A percentile compares a stretch with the other conserved stretches of the same genome.
phyloP scores from a whole-genome alignment of 306 rosid species.

The Crotalaria pallida region DNA sequence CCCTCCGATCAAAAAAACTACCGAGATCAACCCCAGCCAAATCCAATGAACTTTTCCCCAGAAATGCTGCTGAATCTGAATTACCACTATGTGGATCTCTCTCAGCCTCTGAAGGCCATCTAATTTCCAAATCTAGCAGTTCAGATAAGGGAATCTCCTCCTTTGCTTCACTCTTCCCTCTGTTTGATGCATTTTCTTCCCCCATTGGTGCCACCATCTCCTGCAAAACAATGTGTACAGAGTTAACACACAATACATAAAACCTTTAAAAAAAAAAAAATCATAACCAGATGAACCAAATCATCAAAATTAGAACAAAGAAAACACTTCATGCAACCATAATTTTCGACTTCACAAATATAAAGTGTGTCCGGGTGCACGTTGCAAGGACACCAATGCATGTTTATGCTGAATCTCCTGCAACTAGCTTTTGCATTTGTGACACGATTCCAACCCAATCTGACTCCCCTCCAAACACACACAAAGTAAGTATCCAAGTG shows the following conservation, averaged over 20 bases:
- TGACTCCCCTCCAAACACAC: too few relatives aligned
- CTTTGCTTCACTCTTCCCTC: constrained; percentile 38
- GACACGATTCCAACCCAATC: too few relatives aligned
- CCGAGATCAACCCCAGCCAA: constrained; percentile 57
- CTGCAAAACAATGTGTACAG: constrained; percentile 36
- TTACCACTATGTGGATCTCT: constrained; percentile 15
- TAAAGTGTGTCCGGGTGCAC: too few relatives aligned
- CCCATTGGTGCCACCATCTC: constrained; percentile 46
- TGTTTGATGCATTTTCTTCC: constrained; percentile 38
- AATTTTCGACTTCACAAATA: not conserved
- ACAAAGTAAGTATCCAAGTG: too few relatives aligned
- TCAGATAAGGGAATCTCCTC: constrained; percentile 61
- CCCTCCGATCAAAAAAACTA: constrained; percentile 45
- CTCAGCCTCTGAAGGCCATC: constrained; percentile 63
- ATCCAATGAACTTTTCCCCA: constrained; percentile 36
- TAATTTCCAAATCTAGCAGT: constrained; percentile 68
- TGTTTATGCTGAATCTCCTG: too few relatives aligned
- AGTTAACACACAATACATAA: constrained; percentile 10
- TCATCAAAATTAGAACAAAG: not conserved
- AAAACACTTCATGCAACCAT: not conserved
- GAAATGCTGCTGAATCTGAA: constrained; percentile 30
- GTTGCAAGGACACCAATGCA: too few relatives aligned
- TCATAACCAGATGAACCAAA: not conserved
- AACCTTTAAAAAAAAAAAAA: not conserved
- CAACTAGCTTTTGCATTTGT: too few relatives aligned